Conservation (phyloP, 78 protist species). For the Dictyostelium brefeldianum region DNA sequence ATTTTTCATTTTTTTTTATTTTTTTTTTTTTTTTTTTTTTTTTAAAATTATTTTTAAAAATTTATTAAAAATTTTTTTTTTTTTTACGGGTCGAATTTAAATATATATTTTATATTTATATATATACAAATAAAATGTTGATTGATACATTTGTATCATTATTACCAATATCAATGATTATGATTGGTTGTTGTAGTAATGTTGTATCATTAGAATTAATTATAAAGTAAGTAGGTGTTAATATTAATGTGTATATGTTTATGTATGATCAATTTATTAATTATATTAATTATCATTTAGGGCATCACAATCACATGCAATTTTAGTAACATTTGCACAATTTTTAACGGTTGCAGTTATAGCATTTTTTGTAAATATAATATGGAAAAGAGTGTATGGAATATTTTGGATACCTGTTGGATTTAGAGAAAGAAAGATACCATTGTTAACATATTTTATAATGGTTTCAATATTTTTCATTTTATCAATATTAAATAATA, state of each 20-base stretch:
- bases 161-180: conserved; percentile 69
- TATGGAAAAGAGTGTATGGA: conserved; percentile 8
- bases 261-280: not conserved
- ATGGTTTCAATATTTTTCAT: conserved; percentile 72
- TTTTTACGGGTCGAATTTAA: no score
- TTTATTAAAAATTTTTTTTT: not conserved
- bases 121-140: not conserved
- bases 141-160: conserved; percentile 37
- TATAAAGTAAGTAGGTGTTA: conserved; percentile 37
- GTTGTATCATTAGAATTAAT: conserved; percentile 63
- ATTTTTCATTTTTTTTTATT: no score
- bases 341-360: conserved; percentile 68
- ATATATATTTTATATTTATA: not conserved
- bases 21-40: not conserved
- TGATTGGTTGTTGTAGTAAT: conserved; percentile 73
- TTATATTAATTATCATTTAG: not conserved
- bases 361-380: conserved; percentile 34
- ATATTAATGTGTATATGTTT: no score
- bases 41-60: not conserved
- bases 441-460: conserved; percentile 48
- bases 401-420: conserved; percentile 23
- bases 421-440: conserved; percentile 58
- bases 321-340: conserved; percentile 67
- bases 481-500: conserved; percentile 62
- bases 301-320: conserved; percentile 40